Evolutionary conservation across 208 protist species (phyloP).

Genomic region (Leishmania amazonensis): DNA sequence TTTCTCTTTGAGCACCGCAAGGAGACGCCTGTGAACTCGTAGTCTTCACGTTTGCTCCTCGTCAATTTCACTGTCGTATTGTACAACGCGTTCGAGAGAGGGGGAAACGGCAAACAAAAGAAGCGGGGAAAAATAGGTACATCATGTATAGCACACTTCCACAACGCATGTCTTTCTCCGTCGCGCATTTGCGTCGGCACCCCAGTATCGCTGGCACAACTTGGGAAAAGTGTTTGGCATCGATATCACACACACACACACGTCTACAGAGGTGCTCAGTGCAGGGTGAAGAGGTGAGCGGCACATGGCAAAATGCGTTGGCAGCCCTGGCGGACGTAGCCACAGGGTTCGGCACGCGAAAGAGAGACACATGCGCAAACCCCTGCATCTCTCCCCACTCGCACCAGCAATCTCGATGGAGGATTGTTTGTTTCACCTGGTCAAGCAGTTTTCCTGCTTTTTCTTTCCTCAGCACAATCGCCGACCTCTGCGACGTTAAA

Average conservation of each 20-base stretch:
- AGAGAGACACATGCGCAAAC: constrained; percentile 9
- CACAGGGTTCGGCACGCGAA: not conserved
- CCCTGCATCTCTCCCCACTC: not conserved
- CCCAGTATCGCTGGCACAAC: not conserved
- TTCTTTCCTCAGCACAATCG: constrained; percentile 13
- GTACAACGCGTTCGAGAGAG: not conserved
- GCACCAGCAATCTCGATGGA: not conserved
- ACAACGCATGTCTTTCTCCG: not conserved
- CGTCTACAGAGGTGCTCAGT: not conserved
- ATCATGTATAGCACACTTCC: not conserved
- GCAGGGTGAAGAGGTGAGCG: not conserved
- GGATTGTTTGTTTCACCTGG: not conserved
- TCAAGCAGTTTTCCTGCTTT: constrained; percentile 12
- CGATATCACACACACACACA: not conserved
- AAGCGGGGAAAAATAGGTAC: constrained; percentile 9
- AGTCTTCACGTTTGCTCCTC: not conserved
- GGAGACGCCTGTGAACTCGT: not conserved
- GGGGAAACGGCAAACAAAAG: constrained; percentile 6
- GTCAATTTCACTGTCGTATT: not conserved
- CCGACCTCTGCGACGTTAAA: not conserved
- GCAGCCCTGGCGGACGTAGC: not conserved
- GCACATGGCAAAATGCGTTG: not conserved
- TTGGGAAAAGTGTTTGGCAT: not conserved
- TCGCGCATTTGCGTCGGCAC: not conserved
- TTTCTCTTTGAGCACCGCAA: not conserved